These are phyloP conservation scores for Beauveria sp. DNA, from an alignment of 2,329 filamentous ascomycete species.

Conservation along the genomic window DNA sequence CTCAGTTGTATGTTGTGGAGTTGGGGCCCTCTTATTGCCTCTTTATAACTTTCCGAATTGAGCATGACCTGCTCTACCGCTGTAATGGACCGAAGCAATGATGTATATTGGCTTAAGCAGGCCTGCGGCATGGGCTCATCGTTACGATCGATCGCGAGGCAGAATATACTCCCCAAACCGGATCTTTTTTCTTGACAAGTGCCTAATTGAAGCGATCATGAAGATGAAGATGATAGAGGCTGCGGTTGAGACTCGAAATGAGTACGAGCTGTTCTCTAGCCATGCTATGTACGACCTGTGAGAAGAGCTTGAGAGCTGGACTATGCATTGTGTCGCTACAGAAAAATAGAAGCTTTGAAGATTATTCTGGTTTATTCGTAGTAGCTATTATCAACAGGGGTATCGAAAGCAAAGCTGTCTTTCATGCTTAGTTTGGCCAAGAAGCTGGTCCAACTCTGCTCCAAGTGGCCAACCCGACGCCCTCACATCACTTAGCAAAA, in stretches of 20 bases:
- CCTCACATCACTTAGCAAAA: neutral
- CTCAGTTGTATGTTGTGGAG: neutral
- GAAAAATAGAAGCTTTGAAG: neutral
- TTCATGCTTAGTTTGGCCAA: neutral
- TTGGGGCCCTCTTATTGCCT: too few relatives aligned
- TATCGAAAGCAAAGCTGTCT: neutral
- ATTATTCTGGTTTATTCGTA: neutral
- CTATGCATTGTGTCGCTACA: neutral
- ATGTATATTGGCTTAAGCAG: too few relatives aligned
- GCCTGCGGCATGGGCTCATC: too few relatives aligned
- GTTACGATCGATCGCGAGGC: too few relatives aligned
- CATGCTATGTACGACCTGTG: neutral
- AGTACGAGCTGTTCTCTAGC: neutral
- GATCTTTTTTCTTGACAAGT: too few relatives aligned
- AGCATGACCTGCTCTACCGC: too few relatives aligned
- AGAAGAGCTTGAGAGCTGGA: neutral
- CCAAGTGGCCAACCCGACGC: neutral
- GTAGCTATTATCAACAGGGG: neutral
- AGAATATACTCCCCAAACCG: too few relatives aligned
- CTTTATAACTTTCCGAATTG: too few relatives aligned
- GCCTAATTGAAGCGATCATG: too few relatives aligned
- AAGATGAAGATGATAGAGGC: too few relatives aligned
- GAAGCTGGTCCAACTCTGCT: neutral
- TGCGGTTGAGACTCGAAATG: neutral
- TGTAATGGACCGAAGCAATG: too few relatives aligned